These are phyloP conservation scores for Evernia prunastri DNA, from an alignment of 495 filamentous ascomycete genomes.

Conservation along the genomic window DNA sequence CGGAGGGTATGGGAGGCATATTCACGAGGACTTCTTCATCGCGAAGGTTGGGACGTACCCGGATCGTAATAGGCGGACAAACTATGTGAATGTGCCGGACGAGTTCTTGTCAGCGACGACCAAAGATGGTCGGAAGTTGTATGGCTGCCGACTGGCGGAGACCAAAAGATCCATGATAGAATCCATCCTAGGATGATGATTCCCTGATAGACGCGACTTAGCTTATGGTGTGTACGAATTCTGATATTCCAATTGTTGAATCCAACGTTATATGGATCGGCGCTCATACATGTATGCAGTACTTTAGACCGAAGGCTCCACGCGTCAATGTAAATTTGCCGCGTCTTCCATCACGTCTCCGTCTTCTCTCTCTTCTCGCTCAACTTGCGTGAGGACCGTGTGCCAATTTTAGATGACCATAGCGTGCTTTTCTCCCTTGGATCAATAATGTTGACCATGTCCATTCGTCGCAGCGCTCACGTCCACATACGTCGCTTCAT, in stretches of 20 bases:
- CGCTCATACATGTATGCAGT: background rate
- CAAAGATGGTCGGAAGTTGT: background rate
- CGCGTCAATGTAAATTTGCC: background rate
- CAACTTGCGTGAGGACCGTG: too few relatives aligned
- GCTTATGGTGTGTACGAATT: background rate
- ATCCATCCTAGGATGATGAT: background rate
- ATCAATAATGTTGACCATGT: too few relatives aligned
- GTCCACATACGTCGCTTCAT: too few relatives aligned
- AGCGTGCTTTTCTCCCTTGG: too few relatives aligned
- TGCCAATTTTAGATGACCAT: too few relatives aligned
- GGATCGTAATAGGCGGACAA: background rate
- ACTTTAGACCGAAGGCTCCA: background rate
- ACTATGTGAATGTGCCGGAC: background rate
- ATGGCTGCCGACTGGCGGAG: background rate
- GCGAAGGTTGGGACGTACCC: background rate
- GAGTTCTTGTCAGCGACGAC: background rate
- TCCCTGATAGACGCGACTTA: background rate
- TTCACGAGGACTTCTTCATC: background rate
- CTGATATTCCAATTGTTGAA: background rate
- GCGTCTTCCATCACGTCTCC: too few relatives aligned
- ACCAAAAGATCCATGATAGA: background rate
- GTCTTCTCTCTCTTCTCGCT: too few relatives aligned
- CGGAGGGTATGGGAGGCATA: background rate
- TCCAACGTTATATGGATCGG: background rate
- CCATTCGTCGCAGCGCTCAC: too few relatives aligned